Percentiles rank a stretch among this genome's conserved stretches.
Conservation (phyloP, 352 stramenopile species). For the Globisporangium recalcitrans region DNA sequence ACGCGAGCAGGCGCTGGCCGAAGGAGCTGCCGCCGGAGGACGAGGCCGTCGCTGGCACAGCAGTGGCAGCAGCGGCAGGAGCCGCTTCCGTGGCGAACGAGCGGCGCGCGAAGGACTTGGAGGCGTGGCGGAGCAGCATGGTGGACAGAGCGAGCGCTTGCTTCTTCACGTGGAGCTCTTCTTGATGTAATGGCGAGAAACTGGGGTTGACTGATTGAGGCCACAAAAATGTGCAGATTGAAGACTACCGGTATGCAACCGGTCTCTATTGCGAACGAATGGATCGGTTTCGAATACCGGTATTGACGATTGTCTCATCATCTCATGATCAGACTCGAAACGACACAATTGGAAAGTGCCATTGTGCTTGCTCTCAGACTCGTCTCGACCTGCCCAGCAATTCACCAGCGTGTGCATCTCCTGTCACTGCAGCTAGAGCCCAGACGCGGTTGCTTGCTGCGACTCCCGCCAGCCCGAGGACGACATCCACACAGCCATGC, state of each 20-base stretch:
- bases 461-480: neutral
- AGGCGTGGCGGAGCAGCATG: constrained; percentile 13
- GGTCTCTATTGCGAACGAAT: no score
- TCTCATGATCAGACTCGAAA: neutral
- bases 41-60: constrained; percentile 20
- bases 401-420: neutral
- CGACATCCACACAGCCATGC: neutral
- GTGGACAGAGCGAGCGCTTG: neutral
- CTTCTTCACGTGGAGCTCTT: constrained; percentile 11
- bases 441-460: no score
- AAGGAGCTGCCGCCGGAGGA: constrained; percentile 52
- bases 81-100: constrained; percentile 50
- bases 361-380: neutral
- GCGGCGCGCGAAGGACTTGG: constrained; percentile 22
- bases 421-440: no score
- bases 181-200: neutral
- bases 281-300: neutral
- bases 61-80: neutral
- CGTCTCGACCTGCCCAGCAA: neutral
- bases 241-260: neutral
- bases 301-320: neutral
- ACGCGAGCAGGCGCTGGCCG: constrained; percentile 62
- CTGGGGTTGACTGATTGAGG: neutral
- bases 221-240: constrained; percentile 3
- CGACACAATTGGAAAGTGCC: neutral